Percentiles rank a stretch among this genome's conserved stretches.
phyloP scores from a whole-genome alignment of 257 asterid species.

The Plantago major region DNA sequence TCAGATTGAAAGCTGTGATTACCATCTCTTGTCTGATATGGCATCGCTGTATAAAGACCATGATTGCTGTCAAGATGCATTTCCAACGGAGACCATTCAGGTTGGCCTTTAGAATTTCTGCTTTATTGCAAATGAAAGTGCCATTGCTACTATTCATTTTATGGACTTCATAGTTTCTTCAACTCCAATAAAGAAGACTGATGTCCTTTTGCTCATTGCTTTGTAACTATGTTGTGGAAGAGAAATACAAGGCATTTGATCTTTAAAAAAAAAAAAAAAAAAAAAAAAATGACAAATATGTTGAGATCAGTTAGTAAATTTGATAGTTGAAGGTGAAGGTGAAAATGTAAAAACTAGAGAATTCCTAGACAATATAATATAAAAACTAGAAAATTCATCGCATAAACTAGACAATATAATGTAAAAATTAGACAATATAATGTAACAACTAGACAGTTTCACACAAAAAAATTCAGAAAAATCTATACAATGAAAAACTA shows the following conservation, averaged over 20 bases:
- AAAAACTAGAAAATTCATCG: no score
- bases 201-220: constrained; percentile 8
- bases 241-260: not conserved
- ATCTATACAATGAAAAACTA: no score
- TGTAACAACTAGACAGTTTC: no score
- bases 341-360: no score
- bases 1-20: constrained; percentile 58
- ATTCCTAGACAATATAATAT: no score
- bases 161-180: not conserved
- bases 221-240: not conserved
- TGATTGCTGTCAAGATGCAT: constrained; percentile 57
- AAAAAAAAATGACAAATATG: no score
- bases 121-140: constrained; percentile 11
- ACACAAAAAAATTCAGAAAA: no score
- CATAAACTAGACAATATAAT: no score
- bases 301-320: no score
- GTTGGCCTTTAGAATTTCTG: constrained; percentile 34
- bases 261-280: no score
- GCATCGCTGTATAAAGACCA: constrained; percentile 75
- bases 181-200: not conserved
- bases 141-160: constrained; percentile 1
- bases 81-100: constrained; percentile 82
- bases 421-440: no score
- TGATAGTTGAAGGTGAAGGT: no score
- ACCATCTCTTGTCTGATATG: constrained; percentile 53